A percentile compares a stretch with the other conserved stretches of the same genome.
Conservation (phyloP, 352 stramenopile genomes). For the Phytopythium montanum region DNA sequence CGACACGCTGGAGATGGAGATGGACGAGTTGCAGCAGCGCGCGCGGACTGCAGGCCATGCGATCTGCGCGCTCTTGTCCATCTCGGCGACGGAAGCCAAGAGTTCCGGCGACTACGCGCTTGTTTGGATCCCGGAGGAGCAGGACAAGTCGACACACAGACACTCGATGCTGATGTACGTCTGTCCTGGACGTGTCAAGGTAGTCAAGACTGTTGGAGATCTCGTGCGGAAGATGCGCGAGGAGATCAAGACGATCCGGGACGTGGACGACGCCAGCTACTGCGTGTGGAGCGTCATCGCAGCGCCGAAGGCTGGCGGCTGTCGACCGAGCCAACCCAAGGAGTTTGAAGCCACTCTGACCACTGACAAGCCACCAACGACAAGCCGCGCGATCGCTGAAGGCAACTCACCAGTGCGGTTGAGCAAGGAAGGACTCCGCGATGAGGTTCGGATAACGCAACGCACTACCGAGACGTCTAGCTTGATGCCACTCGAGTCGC, state of each 20-base stretch:
- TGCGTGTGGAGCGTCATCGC: not conserved
- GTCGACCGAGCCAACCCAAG: not conserved
- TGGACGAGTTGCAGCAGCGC: slow-evolving; percentile 49
- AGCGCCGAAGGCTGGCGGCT: not conserved
- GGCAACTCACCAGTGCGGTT: not conserved
- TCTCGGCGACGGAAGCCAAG: not conserved
- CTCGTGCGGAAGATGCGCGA: slow-evolving; percentile 52
- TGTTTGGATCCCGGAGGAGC: slow-evolving; percentile 34
- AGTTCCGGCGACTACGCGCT: slow-evolving; percentile 15
- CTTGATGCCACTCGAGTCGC: not conserved
- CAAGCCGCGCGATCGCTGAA: not conserved
- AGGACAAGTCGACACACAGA: slow-evolving; percentile 8
- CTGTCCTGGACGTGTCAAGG: slow-evolving; percentile 59
- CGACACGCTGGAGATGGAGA: slow-evolving; percentile 57
- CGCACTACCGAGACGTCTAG: too few species aligned
- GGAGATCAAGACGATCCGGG: slow-evolving; percentile 27
- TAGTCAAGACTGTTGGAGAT: slow-evolving; percentile 47
- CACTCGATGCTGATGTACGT: slow-evolving; percentile 53
- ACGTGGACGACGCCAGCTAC: not conserved
- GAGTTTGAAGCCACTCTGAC: too few species aligned
- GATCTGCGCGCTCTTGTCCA: slow-evolving; percentile 38
- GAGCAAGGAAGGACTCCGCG: not conserved
- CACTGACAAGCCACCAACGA: not conserved
- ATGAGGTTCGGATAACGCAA: not conserved
- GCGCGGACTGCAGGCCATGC: slow-evolving; percentile 10